Evolutionary conservation across 495 filamentous ascomycete genomes (phyloP), one percentile per base, ranked within the genome.

Genomic region (Ramalina intermedia): DNA sequence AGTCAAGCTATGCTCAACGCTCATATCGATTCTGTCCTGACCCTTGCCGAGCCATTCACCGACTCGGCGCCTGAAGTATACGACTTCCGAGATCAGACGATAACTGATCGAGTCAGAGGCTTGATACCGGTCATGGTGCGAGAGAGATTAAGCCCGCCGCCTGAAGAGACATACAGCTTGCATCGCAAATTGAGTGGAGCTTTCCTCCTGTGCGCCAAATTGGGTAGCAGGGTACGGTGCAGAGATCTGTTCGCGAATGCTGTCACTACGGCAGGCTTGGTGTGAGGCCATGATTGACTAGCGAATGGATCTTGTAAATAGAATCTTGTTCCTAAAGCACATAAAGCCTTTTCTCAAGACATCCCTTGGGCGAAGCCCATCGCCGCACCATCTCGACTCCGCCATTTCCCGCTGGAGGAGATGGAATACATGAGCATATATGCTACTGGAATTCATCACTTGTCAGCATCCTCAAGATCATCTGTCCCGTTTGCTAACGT

Each of bases 171-270:
- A 51, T 98, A 98, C 58, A 90, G 84, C 63, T 61, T 98, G 61
- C 91, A 98, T 67, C 75, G 91, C 52, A 98, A 98, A 65, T 63
- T 98, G 43, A 96, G 91, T 63, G 91, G 91, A 3, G 91, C 93
- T 0, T 98, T 98, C 58, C 64, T 98, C 63, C 69, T 98, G 46
- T 96, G 89, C 67, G 91, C 91, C 0, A 75, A 76, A 54, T 57
- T 98, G 49, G 87, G 87, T 14, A 94, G 87, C 58, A 67, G 77
- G 47, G 88, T 96, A 5, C 66, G 67, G 52, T 95, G 91, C 58
- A 78, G 82, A 57, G 79, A 85, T 51, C 63, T 98, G 64, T 96
- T 98, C 66, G 70, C 69, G 48, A 69, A 74, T 43, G 82, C 83
- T 18, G 60, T 89, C 46, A 53, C 63, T 48, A 76, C 70, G 58